Percentiles rank a stretch among this genome's conserved stretches.
Conservation (phyloP, 2,329 filamentous ascomycete species). For the Colletotrichum camelliae region DNA sequence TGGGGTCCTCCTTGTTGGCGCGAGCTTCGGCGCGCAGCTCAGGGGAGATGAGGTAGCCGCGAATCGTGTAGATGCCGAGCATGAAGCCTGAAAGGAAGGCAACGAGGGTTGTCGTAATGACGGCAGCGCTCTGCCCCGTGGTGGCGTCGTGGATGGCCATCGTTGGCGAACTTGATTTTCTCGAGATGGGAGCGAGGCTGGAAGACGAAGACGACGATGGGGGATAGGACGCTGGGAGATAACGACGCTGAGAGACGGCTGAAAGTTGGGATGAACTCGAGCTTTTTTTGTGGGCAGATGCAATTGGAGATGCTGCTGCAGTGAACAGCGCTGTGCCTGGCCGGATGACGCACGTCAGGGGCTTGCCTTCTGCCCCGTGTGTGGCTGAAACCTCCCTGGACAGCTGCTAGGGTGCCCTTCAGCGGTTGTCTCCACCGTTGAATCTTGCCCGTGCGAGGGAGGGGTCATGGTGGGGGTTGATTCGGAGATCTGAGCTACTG, state of each 20-base stretch:
- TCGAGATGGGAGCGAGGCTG: neutral
- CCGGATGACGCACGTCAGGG: slow-evolving; percentile 22
- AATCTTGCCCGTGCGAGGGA: neutral
- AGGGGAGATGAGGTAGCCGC: slow-evolving; percentile 64
- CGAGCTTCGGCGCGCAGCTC: slow-evolving; percentile 61
- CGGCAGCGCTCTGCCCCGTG: slow-evolving; percentile 41
- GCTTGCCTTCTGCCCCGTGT: neutral
- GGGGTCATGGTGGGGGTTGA: slow-evolving; percentile 14
- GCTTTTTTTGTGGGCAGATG: slow-evolving; percentile 8
- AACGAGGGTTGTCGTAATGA: slow-evolving; percentile 76
- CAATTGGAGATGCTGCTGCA: neutral
- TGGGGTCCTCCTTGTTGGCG: slow-evolving; percentile 61
- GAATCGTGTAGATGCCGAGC: slow-evolving; percentile 76
- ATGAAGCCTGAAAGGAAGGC: slow-evolving; percentile 80
- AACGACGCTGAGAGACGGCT: neutral
- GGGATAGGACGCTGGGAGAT: neutral
- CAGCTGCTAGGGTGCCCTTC: neutral
- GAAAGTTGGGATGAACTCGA: slow-evolving; percentile 7
- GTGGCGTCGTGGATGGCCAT: slow-evolving; percentile 4
- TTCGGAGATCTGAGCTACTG: neutral
- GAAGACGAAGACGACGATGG: neutral
- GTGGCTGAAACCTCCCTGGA: slow-evolving; percentile 10
- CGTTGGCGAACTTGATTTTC: neutral
- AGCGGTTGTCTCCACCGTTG: slow-evolving; percentile 9
- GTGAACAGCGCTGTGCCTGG: slow-evolving; percentile 1